Percentiles rank a stretch among this genome's conserved stretches.
These are phyloP conservation scores for Hypoxylon fuscum DNA, from an alignment of 495 filamentous ascomycete species.

Conservation along the genomic window DNA sequence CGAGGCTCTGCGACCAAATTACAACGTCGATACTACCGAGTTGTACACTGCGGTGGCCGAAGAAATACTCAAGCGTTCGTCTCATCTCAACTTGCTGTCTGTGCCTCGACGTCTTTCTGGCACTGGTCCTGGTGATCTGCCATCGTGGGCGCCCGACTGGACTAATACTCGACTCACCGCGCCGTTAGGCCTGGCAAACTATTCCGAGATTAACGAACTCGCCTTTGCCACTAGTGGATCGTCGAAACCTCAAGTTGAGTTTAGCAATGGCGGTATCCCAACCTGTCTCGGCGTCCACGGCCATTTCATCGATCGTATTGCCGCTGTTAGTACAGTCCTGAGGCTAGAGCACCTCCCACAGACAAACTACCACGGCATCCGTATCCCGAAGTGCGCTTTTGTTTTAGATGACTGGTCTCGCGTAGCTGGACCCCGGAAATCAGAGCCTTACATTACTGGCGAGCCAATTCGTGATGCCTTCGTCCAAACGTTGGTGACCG, in stretches of 20 bases:
- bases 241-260: constrained; percentile 16
- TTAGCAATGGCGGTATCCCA: constrained; percentile 1
- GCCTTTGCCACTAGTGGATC: constrained; percentile 23
- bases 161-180: constrained; percentile 33
- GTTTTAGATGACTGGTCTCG: constrained; percentile 26
- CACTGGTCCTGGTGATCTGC: constrained; percentile 15
- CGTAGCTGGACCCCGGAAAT: constrained; percentile 4
- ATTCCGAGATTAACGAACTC: constrained; percentile 34
- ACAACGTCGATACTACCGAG: constrained; percentile 22
- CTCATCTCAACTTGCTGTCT: constrained; percentile 29
- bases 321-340: constrained; percentile 26
- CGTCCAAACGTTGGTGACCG: constrained; percentile 23
- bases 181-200: constrained; percentile 31
- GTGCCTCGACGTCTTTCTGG: constrained; percentile 30
- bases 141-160: constrained; percentile 36
- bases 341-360: constrained; percentile 25
- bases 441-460: constrained; percentile 16
- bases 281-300: constrained; percentile 21
- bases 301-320: constrained; percentile 24
- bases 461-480: constrained; percentile 33
- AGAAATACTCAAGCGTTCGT: constrained; percentile 19
- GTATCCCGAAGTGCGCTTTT: constrained; percentile 32
- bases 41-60: constrained; percentile 27
- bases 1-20: constrained; percentile 22
- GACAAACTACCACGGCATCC: constrained; percentile 26